Percentiles rank a stretch among this genome's conserved stretches.
phyloP scores from a whole-genome alignment of 345 rosid species.

The Xanthoceras sorbifolium region DNA sequence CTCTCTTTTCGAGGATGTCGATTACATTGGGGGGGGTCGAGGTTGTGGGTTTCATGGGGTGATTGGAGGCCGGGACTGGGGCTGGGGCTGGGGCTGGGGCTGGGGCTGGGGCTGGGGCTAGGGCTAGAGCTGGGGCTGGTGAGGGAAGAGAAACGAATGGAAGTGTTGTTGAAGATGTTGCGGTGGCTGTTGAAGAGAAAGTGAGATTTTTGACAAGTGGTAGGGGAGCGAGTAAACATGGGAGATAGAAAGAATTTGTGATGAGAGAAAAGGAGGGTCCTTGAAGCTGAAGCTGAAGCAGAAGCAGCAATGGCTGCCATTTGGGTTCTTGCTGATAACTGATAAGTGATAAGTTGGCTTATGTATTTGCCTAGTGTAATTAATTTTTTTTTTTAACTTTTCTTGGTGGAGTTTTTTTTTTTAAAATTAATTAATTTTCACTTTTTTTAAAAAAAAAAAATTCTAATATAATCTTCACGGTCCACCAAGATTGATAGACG shows the following conservation, averaged over 20 bases:
- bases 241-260: slow-evolving; percentile 37
- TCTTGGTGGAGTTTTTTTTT: too few species aligned
- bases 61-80: slow-evolving; percentile 21
- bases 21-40: slow-evolving; percentile 55
- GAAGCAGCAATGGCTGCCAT: slow-evolving; percentile 23
- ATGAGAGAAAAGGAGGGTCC: slow-evolving; percentile 36
- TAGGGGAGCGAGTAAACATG: slow-evolving; percentile 11
- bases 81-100: too few species aligned
- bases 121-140: too few species aligned
- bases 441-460: too few species aligned
- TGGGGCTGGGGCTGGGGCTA: too few species aligned
- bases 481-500: too few species aligned
- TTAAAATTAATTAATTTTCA: too few species aligned
- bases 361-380: too few species aligned
- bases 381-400: too few species aligned
- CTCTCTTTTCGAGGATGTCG: slow-evolving; percentile 74
- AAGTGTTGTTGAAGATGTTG: slow-evolving; percentile 22
- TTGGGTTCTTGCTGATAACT: not conserved
- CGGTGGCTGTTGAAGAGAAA: slow-evolving; percentile 20
- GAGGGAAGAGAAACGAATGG: slow-evolving; percentile 34
- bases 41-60: slow-evolving; percentile 34
- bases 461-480: too few species aligned
- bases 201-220: slow-evolving; percentile 21
- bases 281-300: slow-evolving; percentile 36
- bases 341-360: too few species aligned